phyloP scores from a whole-genome alignment of 2,329 filamentous ascomycete species.

The Pyrenochaeta sp. region DNA sequence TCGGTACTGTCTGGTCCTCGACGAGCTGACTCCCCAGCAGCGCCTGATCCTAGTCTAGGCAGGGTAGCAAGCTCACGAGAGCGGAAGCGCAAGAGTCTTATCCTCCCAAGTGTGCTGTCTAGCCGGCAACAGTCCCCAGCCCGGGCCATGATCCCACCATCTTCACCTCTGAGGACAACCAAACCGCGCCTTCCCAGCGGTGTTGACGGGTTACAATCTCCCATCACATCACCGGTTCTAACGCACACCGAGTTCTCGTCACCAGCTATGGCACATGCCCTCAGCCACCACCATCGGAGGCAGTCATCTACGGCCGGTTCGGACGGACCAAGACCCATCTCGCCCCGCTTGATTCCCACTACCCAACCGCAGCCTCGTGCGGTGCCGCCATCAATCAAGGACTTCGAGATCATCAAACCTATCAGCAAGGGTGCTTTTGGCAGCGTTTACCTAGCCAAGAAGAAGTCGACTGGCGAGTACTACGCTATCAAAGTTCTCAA shows the following conservation, averaged over 20 bases:
- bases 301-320: conserved; percentile 92
- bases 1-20: conserved; percentile 75
- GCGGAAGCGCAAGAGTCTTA: conserved; percentile 85
- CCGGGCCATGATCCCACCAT: conserved; percentile 70
- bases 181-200: conserved; percentile 76
- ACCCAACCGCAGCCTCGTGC: conserved; percentile 85
- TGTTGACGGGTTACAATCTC: conserved; percentile 76
- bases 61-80: conserved; percentile 81
- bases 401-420: conserved; percentile 99
- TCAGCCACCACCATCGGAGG: conserved; percentile 79
- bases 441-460: conserved; percentile 97
- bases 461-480: conserved; percentile 98
- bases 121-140: conserved; percentile 90
- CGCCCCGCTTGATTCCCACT: conserved; percentile 80
- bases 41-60: conserved; percentile 82
- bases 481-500: conserved; percentile 98
- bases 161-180: conserved; percentile 85
- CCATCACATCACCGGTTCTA: conserved; percentile 88
- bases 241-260: conserved; percentile 83
- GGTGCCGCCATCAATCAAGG: conserved; percentile 94
- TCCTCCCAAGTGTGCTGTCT: conserved; percentile 80
- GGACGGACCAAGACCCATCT: conserved; percentile 72
- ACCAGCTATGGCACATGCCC: conserved; percentile 66
- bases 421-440: conserved; percentile 99
- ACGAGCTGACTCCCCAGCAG: conserved; percentile 82